Evolutionary conservation across 164 flowering plant genomes (phyloP).

Genomic region (Aristolochia fimbriata): DNA sequence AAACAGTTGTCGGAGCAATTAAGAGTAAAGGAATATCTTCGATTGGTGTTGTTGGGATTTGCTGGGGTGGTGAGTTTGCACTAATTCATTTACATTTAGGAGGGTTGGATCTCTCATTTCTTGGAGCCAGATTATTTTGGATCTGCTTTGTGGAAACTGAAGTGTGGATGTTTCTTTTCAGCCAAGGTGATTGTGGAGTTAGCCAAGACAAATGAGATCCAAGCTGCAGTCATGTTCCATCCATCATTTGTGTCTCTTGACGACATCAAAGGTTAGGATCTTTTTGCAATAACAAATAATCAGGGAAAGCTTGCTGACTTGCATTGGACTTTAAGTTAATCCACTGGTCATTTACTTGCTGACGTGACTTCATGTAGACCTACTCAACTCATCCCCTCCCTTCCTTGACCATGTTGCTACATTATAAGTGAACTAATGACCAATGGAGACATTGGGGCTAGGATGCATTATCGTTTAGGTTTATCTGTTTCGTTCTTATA

Average conservation of each 20-base stretch:
- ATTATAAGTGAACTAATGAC: too few relatives aligned
- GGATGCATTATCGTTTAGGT: too few relatives aligned
- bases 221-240: slow-evolving; percentile 62
- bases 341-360: too few relatives aligned
- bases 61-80: slow-evolving; percentile 62
- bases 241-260: slow-evolving; percentile 58
- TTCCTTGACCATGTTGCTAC: too few relatives aligned
- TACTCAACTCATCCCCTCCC: too few relatives aligned
- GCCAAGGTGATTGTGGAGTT: slow-evolving; percentile 61
- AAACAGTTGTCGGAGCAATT: slow-evolving; percentile 43
- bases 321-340: too few relatives aligned
- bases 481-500: too few relatives aligned
- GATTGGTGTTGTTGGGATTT: slow-evolving; percentile 58
- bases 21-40: slow-evolving; percentile 41
- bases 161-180: slow-evolving; percentile 13
- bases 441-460: too few relatives aligned
- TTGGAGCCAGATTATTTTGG: not conserved
- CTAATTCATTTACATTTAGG: not conserved
- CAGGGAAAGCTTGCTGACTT: too few relatives aligned
- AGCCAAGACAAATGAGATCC: slow-evolving; percentile 33
- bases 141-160: not conserved
- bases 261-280: slow-evolving; percentile 49
- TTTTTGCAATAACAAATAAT: not conserved
- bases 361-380: too few relatives aligned
- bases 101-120: not conserved